Evolutionary conservation across 495 filamentous ascomycete genomes (phyloP).

Genomic region (Lasiosphaeria ovina): DNA sequence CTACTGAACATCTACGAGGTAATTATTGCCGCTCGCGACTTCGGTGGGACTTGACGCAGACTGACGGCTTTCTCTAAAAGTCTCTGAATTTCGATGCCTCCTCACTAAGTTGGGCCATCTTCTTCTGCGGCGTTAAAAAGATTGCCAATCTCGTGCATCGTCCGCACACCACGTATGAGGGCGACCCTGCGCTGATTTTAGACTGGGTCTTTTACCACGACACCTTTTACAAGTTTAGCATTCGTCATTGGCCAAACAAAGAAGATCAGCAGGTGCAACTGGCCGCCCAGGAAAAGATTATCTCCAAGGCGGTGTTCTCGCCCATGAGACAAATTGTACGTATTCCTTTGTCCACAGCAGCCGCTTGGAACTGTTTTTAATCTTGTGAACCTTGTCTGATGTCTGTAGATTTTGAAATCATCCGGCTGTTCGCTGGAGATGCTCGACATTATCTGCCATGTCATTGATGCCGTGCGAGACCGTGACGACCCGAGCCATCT

Average conservation of each 20-base stretch:
- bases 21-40: not conserved
- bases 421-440: slow-evolving; percentile 25
- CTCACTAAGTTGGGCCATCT: slow-evolving; percentile 19
- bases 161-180: slow-evolving; percentile 13
- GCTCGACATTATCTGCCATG: slow-evolving; percentile 15
- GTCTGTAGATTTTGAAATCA: slow-evolving; percentile 9
- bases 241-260: slow-evolving; percentile 17
- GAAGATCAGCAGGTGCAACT: not conserved
- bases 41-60: too few relatives aligned
- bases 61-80: not conserved
- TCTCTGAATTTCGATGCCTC: slow-evolving; percentile 7
- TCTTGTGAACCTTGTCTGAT: not conserved
- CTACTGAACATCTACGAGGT: slow-evolving; percentile 22
- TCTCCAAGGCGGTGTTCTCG: slow-evolving; percentile 20
- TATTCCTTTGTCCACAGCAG: not conserved
- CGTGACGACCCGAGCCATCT: slow-evolving; percentile 14
- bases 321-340: slow-evolving; percentile 18
- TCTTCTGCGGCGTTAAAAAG: slow-evolving; percentile 21
- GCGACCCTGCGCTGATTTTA: slow-evolving; percentile 21
- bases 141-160: slow-evolving; percentile 13
- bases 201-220: slow-evolving; percentile 28
- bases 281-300: slow-evolving; percentile 7
- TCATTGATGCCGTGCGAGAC: slow-evolving; percentile 11
- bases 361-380: not conserved
- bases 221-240: slow-evolving; percentile 24